Conservation (phyloP, 2,329 filamentous ascomycete genomes). For the Penicillium oxalicum region DNA sequence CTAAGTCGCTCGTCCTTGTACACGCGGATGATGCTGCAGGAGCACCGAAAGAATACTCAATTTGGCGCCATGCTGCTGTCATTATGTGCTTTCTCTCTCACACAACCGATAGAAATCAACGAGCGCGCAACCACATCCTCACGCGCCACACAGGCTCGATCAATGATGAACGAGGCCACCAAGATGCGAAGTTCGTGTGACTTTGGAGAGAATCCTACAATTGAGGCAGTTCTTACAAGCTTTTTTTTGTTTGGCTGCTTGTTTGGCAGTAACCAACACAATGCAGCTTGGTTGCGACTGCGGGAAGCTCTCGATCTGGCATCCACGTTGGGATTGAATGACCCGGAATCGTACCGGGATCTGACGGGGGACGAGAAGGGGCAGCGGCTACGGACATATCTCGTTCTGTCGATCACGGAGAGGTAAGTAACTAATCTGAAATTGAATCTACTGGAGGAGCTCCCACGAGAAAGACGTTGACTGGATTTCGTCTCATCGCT, state of each 20-base stretch:
- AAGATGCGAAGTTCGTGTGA: constrained; percentile 41
- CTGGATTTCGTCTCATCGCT: background rate
- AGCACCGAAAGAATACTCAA: constrained; percentile 39
- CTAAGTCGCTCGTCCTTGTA: constrained; percentile 38
- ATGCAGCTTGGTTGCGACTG: constrained; percentile 71
- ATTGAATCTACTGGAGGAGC: too few species aligned
- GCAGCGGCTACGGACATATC: constrained; percentile 33
- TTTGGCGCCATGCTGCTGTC: constrained; percentile 42
- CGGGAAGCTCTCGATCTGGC: constrained; percentile 57
- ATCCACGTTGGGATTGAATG: constrained; percentile 36
- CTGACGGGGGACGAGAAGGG: constrained; percentile 35
- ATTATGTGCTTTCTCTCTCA: constrained; percentile 41
- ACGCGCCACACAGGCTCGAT: constrained; percentile 34
- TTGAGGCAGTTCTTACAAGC: constrained; percentile 54
- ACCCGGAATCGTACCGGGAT: constrained; percentile 35
- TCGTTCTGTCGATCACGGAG: constrained; percentile 35
- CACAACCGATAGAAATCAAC: constrained; percentile 41
- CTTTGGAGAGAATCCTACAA: constrained; percentile 37
- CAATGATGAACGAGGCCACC: constrained; percentile 40
- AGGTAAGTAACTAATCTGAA: constrained; percentile 16
- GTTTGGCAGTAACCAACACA: constrained; percentile 65
- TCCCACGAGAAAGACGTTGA: too few species aligned
- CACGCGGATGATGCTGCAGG: constrained; percentile 38
- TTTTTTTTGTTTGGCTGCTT: constrained; percentile 71
- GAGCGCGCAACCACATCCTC: constrained; percentile 34